Base-by-base conservation (phyloP, 371 early-diverging fungal species). In the Parasitella parasitica region DNA sequence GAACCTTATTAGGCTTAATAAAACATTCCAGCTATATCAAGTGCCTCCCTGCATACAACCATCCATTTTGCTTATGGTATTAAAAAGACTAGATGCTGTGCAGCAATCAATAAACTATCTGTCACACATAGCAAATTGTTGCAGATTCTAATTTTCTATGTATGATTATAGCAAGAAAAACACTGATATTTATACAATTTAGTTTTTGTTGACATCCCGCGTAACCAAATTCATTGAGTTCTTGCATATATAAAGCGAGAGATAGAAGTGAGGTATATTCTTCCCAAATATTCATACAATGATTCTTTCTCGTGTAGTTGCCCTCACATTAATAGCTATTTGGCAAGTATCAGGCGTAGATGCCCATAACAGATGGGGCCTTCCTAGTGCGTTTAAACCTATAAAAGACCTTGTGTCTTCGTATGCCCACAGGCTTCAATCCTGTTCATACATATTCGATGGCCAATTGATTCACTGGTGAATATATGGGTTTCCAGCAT, bases 401-500 rank as follows among this genome's bases (percentile, higher is more conserved):
- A 64, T 64, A 16, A 53, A 32, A 11, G 58, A 64, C 18, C 43
- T 58, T n/a, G 36, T 41, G 27, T 64, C 64, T 64, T 32, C 50
- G 53, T 12, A 59, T 67, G 11, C 63, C 57, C 37, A 30, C 15
- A 9, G 68, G 68, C 15, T 62, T 54, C 35, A 63, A 67, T 30
- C 68, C 68, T 27, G 18, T 9, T 13, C 53, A 48, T 15, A 67
- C 63, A 6, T 67, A 67, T 30, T 67, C 59, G 59, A 62, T 63
- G 57, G 59, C 59, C 18, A 63, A 63, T 38, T 63, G 68, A 0
- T 67, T 52, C 15, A 32, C 37, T 16, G 30, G 28, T 39, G 68
- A 63, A 6, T 67, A 67, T 34, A 63, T 67, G 54, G 68, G 68
- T 6, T 56, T 67, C 27, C 68, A 67, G 26, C 43, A 30, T 36